Base-by-base conservation (phyloP, 495 filamentous ascomycete genomes). In the Rhizodiscina lignyota region DNA sequence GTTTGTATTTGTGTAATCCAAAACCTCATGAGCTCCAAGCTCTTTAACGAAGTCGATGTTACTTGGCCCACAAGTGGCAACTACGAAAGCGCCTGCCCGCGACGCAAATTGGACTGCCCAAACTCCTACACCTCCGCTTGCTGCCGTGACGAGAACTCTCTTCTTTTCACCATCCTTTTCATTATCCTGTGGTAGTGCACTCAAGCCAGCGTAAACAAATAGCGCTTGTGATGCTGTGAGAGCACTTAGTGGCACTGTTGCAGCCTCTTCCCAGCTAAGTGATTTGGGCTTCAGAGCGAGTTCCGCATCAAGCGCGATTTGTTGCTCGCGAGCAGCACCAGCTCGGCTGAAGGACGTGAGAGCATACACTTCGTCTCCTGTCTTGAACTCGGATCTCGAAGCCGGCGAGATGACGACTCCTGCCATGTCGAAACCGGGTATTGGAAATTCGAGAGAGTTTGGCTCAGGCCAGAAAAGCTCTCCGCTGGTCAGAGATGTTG, bases 71-170 rank as follows among this genome's bases (percentile, higher is more conserved):
- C 42, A 38, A 3, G 41, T 35, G 0, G 39, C 43, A 33, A 49
- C 40, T 5, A 40, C 43, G 16, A 21, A 39, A 4, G 40, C 46
- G 1, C 46, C 46, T 11, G 41, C 18, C 4, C 37, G 38, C 28
- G 38, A 40, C 5, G 43, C 46, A 10, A 49, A 38, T 31, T 49
- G 46, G 4, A 43, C 23, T 5, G 46, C 46, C 24, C 44, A 42
- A 2, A 46, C 39, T 4, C 46, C 46, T n/a, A 49, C 27, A 4
- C 39, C 39, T 0, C 46, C 46, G 15, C 30, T 21, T 18, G 46
- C 46, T 3, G 43, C 43, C 1, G 43, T 45, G 2, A 49, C 35
- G 1, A 42, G 34, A 2, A 36, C 46, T 8, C 29, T 40, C 22
- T 46, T 38, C 8, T 13, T 13, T 13, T 27, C 24, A 32, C 30